Evolutionary conservation across 2,329 filamentous ascomycete species (phyloP).

Genomic region (Hyphodiscus sp.): DNA sequence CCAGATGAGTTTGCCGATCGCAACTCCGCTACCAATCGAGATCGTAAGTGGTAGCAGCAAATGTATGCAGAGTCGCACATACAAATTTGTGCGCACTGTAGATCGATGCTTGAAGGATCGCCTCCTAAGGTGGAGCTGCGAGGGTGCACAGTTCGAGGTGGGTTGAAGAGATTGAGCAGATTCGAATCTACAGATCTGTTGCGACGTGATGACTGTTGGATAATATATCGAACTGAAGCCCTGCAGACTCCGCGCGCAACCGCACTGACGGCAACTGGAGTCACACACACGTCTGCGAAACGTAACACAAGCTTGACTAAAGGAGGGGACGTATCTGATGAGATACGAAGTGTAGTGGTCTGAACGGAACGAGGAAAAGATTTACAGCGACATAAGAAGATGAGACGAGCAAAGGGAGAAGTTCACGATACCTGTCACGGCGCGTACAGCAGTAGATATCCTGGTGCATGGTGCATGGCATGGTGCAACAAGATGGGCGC

Average conservation of each 20-base stretch:
- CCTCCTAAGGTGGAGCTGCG: not conserved
- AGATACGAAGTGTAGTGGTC: not conserved
- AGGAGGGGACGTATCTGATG: not conserved
- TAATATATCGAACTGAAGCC: not conserved
- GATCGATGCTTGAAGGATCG: not conserved
- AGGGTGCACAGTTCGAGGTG: not conserved
- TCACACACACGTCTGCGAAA: not conserved
- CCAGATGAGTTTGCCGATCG: conserved; percentile 2
- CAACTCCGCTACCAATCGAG: conserved; percentile 2
- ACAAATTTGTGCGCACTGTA: conserved; percentile 11
- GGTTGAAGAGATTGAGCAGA: not conserved
- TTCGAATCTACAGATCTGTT: not conserved
- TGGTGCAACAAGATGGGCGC: not conserved
- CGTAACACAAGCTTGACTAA: not conserved
- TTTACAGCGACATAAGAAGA: not conserved
- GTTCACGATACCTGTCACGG: not conserved
- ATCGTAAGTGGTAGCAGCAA: not conserved
- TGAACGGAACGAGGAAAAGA: not conserved
- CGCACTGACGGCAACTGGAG: not conserved
- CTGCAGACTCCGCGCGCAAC: not conserved
- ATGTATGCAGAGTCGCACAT: conserved; percentile 6
- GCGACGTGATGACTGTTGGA: not conserved
- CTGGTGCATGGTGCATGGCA: not conserved
- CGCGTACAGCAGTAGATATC: not conserved
- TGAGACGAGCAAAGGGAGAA: conserved; percentile 1